Evolutionary conservation across 305 asterid species (phyloP).

Genomic region (Rubia occidens): DNA sequence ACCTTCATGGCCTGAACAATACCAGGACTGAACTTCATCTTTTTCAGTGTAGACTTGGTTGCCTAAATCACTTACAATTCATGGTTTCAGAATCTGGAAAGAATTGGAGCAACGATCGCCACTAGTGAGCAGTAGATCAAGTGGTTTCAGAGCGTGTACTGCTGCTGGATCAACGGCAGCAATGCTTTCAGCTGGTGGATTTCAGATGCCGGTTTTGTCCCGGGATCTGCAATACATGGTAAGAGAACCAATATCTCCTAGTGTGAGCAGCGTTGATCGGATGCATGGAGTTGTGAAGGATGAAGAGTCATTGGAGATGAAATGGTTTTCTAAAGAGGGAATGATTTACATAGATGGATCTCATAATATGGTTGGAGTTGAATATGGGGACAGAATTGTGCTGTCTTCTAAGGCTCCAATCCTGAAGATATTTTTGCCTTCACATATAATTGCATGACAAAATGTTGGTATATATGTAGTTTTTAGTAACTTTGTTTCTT

Average conservation of each 20-base stretch:
- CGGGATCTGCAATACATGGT: conserved; percentile 80
- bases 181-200: conserved; percentile 83
- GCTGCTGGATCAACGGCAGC: conserved; percentile 98
- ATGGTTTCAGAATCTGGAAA: conserved; percentile 33
- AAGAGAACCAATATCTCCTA: conserved; percentile 72
- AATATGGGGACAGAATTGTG: conserved; percentile 63
- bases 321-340: conserved; percentile 72
- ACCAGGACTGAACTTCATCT: not conserved
- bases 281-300: conserved; percentile 51
- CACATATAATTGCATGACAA: conserved; percentile 17
- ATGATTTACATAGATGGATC: conserved; percentile 69
- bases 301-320: conserved; percentile 49
- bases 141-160: conserved; percentile 90
- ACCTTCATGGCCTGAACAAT: conserved; percentile 1
- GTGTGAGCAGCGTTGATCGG: conserved; percentile 20
- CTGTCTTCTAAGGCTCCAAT: conserved; percentile 63
- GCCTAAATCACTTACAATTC: conserved; percentile 1
- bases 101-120: conserved; percentile 33
- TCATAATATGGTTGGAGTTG: conserved; percentile 47
- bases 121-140: conserved; percentile 63
- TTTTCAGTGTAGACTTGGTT: not conserved
- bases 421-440: conserved; percentile 57
- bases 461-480: conserved; percentile 7
- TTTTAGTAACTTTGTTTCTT: too few relatives aligned
- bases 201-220: conserved; percentile 56